Evolutionary conservation across 805 yeast genomes (phyloP), one percentile per base, ranked within the genome.

Genomic region (Ogataea ramenticola): DNA sequence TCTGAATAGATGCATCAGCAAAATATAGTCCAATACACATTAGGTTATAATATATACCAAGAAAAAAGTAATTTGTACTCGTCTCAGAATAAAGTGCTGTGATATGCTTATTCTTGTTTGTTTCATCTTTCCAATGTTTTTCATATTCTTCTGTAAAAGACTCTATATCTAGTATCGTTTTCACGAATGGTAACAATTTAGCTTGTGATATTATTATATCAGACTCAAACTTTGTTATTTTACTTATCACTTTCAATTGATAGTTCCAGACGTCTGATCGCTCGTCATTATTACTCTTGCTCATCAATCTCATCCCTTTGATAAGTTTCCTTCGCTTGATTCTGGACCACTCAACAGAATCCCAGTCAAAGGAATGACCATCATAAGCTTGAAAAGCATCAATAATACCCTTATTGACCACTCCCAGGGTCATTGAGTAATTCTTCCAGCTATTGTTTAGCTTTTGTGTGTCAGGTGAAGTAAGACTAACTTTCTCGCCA

Each of bases 131-230:
- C 65, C 67, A 65, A 41, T 58, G 60, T 15, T 46, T 36, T 56
- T 74, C 55, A 75, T 83, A 68, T 74, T 86, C 60, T 80, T 77
- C 56, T 82, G 87, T 26, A 72, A 85, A 57, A 62, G 86, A 43
- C 70, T 82, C 41, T 71, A 80, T 15, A 62, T 77, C 46, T 73
- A 84, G 58, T 78, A 82, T 59, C 73, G 81, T 52, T 44, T 71
- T 52, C 12, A 61, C 43, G 36, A 56, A 53, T 3, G 39, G 44
- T 16, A 55, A 46, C 21, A 44, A 46, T 31, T 50, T 48, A 3
- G 56, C 60, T 32, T 43, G 46, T 26, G 41, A 45, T 10, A 57
- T 40, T n/a, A 52, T 54, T 11, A 46, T 43, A 47, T 53, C 60
- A 7, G 59, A 55, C 27, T 51, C 51, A 11, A 21, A 3, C 33